Conservation (phyloP, 768 basidiomycete species). For the Pulveroboletus sp. region DNA sequence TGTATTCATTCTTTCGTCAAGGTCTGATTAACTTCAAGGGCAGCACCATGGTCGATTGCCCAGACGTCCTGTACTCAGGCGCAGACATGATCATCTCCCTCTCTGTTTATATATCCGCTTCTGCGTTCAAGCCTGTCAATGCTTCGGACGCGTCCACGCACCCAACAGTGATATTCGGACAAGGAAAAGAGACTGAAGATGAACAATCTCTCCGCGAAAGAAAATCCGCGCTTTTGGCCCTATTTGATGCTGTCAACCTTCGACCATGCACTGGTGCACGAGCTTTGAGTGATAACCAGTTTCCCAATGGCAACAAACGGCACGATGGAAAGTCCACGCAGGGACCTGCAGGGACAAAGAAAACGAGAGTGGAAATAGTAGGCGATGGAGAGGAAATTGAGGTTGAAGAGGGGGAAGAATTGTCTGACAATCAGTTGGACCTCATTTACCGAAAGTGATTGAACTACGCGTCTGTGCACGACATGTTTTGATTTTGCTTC, state of each 20-base stretch:
- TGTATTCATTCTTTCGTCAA: constrained; percentile 23
- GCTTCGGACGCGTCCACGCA: constrained; percentile 29
- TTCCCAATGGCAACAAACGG: constrained; percentile 31
- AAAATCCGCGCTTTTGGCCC: constrained; percentile 64
- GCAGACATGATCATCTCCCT: constrained; percentile 75
- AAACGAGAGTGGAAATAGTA: constrained; percentile 58
- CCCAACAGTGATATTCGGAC: constrained; percentile 51
- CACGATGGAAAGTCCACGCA: constrained; percentile 39
- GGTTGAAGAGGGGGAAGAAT: constrained; percentile 77
- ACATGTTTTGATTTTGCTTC: constrained; percentile 6
- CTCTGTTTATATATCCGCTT: constrained; percentile 60
- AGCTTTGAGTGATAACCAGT: constrained; percentile 26
- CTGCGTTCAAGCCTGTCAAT: constrained; percentile 58
- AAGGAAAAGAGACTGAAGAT: constrained; percentile 74
- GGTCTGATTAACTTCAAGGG: constrained; percentile 65
- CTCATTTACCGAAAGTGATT: constrained; percentile 80
- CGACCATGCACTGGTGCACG: constrained; percentile 54
- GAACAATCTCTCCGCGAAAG: constrained; percentile 79
- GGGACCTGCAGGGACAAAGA: constrained; percentile 37
- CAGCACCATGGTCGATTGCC: constrained; percentile 75
- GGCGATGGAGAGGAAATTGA: constrained; percentile 81
- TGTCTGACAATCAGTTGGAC: constrained; percentile 76
- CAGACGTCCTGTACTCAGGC: constrained; percentile 65
- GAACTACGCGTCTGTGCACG: background rate
- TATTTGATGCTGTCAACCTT: constrained; percentile 73